Conservation (phyloP, 148 eudicot species). For the Heliosperma pusillum region DNA sequence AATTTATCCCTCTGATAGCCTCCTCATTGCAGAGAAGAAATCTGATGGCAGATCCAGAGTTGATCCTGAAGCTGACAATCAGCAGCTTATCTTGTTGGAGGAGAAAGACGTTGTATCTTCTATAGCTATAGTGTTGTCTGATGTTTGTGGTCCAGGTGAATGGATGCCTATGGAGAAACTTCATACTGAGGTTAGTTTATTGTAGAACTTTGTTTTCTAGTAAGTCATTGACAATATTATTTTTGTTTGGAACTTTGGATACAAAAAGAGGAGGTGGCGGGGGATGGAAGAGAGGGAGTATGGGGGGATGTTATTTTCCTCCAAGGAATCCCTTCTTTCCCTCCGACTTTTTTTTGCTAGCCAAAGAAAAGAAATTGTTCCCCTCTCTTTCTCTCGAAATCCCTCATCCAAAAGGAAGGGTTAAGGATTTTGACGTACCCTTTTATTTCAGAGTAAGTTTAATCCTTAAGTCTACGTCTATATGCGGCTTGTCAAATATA, state of each 20-base stretch:
- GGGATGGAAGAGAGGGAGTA: too few relatives aligned
- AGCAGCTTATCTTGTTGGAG: slow-evolving; percentile 72
- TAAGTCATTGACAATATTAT: background rate
- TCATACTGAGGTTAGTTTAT: slow-evolving; percentile 63
- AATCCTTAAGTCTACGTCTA: background rate
- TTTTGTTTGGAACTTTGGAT: too few relatives aligned
- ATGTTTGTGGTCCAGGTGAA: slow-evolving; percentile 91
- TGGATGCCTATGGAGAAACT: slow-evolving; percentile 98
- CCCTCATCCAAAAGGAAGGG: background rate
- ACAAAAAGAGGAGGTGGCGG: background rate
- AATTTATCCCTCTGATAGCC: slow-evolving; percentile 4
- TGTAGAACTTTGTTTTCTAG: background rate
- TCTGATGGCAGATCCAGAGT: slow-evolving; percentile 67
- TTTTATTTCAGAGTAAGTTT: background rate
- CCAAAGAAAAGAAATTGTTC: background rate
- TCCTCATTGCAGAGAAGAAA: slow-evolving; percentile 51
- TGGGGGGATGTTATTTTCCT: too few relatives aligned
- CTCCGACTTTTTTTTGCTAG: too few relatives aligned
- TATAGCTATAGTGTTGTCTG: slow-evolving; percentile 74
- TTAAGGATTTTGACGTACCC: too few relatives aligned
- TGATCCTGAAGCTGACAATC: slow-evolving; percentile 72
- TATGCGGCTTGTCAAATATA: background rate
- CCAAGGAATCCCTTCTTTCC: too few relatives aligned
- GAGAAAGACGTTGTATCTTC: slow-evolving; percentile 87
- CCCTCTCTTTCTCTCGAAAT: background rate